phyloP scores from a whole-genome alignment of 2,329 filamentous ascomycete species.

The Hymenotorrendiella dingleyae region DNA sequence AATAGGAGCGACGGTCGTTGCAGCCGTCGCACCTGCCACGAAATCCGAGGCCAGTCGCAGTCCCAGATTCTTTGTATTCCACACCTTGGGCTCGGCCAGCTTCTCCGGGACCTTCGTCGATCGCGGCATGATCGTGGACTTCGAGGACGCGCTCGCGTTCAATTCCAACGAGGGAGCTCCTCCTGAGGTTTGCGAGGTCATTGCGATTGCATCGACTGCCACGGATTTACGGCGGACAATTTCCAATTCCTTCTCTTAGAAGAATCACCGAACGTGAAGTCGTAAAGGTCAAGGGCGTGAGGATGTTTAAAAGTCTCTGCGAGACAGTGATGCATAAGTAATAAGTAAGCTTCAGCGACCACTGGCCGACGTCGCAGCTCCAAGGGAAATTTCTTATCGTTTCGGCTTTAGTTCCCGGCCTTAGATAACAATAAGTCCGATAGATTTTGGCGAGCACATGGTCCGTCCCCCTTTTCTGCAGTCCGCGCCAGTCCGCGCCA shows the following conservation, averaged over 20 bases:
- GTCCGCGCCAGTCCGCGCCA: too few relatives aligned
- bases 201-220: slow-evolving; percentile 13
- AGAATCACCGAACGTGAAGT: not conserved
- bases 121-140: slow-evolving; percentile 7
- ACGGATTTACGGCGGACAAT: not conserved
- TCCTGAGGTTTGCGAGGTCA: slow-evolving; percentile 14
- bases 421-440: too few relatives aligned
- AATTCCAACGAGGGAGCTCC: slow-evolving; percentile 6
- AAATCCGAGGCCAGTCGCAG: slow-evolving; percentile 63
- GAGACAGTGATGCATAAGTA: slow-evolving; percentile 6
- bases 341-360: slow-evolving; percentile 1
- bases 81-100: slow-evolving; percentile 33
- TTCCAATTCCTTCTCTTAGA: slow-evolving; percentile 1
- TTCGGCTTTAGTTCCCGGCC: too few relatives aligned
- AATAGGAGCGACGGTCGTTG: slow-evolving; percentile 70
- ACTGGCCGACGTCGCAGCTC: slow-evolving; percentile 11
- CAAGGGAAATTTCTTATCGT: not conserved
- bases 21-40: slow-evolving; percentile 64
- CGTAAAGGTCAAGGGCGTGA: slow-evolving; percentile 3
- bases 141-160: slow-evolving; percentile 4
- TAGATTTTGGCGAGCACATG: too few relatives aligned
- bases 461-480: too few relatives aligned
- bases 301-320: slow-evolving; percentile 7
- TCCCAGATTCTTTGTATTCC: slow-evolving; percentile 72
- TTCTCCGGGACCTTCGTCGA: slow-evolving; percentile 13